These are phyloP conservation scores for Globisporangium yorkense DNA, from an alignment of 352 stramenopile species.

Conservation along the genomic window DNA sequence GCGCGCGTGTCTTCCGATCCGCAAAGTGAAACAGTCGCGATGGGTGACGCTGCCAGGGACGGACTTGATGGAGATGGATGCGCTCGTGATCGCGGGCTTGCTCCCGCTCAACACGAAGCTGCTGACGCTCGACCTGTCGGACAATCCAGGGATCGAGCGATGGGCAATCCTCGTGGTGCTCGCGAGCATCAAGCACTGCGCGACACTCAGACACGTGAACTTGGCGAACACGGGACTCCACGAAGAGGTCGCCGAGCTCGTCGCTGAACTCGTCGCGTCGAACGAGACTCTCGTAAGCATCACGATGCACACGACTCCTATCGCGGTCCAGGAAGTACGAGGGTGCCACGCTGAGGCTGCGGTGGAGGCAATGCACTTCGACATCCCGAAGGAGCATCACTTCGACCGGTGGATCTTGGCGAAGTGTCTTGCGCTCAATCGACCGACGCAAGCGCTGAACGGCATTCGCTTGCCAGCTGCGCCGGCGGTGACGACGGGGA, in stretches of 20 bases:
- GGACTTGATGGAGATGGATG: conserved; percentile 52
- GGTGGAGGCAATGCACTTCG: conserved; percentile 24
- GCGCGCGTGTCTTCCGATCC: conserved; percentile 39
- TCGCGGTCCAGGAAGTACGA: conserved; percentile 49
- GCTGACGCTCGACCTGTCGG: conserved; percentile 57
- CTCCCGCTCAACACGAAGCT: conserved; percentile 48
- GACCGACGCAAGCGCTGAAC: conserved; percentile 54
- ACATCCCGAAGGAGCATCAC: conserved; percentile 25
- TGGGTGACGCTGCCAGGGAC: conserved; percentile 38
- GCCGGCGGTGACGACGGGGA: conserved; percentile 1
- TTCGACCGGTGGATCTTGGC: conserved; percentile 65
- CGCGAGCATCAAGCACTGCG: conserved; percentile 40
- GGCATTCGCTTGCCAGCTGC: conserved; percentile 28
- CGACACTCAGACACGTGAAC: conserved; percentile 45
- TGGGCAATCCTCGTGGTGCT: conserved; percentile 51
- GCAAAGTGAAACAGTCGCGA: conserved; percentile 56
- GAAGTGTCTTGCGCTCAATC: conserved; percentile 65
- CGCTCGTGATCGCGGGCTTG: conserved; percentile 49
- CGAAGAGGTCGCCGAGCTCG: conserved; percentile 45
- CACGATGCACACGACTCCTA: conserved; percentile 36
- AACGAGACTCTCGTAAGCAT: conserved; percentile 63
- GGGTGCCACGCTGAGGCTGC: conserved; percentile 23
- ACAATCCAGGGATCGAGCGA: conserved; percentile 45
- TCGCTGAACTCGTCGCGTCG: conserved; percentile 45
- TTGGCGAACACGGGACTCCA: conserved; percentile 53